Percentiles rank a stretch among this genome's conserved stretches.
phyloP scores from a whole-genome alignment of 305 asterid species.

The Fraxinus dipetala region DNA sequence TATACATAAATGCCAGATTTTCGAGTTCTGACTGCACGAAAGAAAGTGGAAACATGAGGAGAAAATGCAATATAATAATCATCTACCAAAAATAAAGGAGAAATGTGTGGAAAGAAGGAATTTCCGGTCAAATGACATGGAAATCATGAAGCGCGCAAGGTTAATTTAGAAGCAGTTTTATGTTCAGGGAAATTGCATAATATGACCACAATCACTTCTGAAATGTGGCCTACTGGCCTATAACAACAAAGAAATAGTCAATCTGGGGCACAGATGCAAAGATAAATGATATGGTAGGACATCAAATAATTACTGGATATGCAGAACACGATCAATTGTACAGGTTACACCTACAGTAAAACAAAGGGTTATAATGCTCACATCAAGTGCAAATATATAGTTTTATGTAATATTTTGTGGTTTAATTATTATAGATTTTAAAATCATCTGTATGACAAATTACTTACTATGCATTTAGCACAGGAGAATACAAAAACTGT shows the following conservation, averaged over 20 bases:
- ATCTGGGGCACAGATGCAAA: background rate
- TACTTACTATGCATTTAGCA: no score
- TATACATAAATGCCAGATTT: constrained; percentile 84
- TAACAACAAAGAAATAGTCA: background rate
- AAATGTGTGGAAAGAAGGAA: background rate
- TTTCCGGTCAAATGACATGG: background rate
- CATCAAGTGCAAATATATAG: background rate
- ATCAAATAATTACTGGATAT: background rate
- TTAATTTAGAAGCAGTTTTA: background rate
- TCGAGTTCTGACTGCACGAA: constrained; percentile 85
- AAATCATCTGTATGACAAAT: no score
- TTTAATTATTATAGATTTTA: background rate
- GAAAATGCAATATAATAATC: constrained; percentile 5
- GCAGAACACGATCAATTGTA: background rate
- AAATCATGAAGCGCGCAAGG: background rate
- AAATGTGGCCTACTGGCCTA: background rate
- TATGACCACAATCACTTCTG: background rate
- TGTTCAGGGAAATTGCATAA: background rate
- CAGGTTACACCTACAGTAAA: background rate
- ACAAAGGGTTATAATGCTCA: background rate
- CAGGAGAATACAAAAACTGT: no score
- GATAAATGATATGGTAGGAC: background rate
- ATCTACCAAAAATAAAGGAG: background rate
- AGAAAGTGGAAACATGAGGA: constrained; percentile 13
- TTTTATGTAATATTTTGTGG: background rate